Evolutionary conservation across 208 protist species (phyloP), one percentile per base, ranked within the genome.

Genomic region (Crithidia bombi): DNA sequence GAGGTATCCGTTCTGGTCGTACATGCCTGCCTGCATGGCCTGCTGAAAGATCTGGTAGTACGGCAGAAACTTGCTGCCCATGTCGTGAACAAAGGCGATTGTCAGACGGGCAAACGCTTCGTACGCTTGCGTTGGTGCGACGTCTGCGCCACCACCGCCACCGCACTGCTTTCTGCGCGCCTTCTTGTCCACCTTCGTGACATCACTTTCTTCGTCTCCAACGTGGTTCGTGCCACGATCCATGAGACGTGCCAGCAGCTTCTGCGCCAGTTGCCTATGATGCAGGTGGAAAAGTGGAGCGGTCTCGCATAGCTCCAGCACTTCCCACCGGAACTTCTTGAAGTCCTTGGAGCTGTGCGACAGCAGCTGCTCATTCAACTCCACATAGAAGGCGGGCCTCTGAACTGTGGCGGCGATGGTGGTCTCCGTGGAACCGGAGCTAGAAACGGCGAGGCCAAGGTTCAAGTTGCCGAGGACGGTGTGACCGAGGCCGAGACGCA

Each of bases 31-130:
- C 44, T 92, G 79, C 5, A 95, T 55, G n/a, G 86, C 82, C 67
- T 87, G 68, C 62, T 97, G 89, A 63, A 97, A 97, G 49, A 87
- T 80, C 50, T 94, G 86, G 71, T 89, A 94, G 73, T 93, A 97
- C 55, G 68, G 72, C 14, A 96, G 65, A 63, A 95, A 95, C 35
- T 86, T 82, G 41, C 81, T 80, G 28, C 81, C 58, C 67, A 86
- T 75, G 65, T 97, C 92, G 12, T 89, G 87, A 23, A 82, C 89
- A 73, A 97, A 95, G 43, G 89, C 92, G 17, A 94, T 85, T 7
- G 89, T 94, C 7, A 95, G 70, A 9, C 81, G 78, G 25, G 86
- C 80, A 71, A 95, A 97, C 25, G 86, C 92, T 28, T 91, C 87
- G 78, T 88, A 97, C 21, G 81, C 88, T 64, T 97, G 65, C 49